Conservation (phyloP, 176 grass and related monocot genomes). For the Bonia amplexicaulis region DNA sequence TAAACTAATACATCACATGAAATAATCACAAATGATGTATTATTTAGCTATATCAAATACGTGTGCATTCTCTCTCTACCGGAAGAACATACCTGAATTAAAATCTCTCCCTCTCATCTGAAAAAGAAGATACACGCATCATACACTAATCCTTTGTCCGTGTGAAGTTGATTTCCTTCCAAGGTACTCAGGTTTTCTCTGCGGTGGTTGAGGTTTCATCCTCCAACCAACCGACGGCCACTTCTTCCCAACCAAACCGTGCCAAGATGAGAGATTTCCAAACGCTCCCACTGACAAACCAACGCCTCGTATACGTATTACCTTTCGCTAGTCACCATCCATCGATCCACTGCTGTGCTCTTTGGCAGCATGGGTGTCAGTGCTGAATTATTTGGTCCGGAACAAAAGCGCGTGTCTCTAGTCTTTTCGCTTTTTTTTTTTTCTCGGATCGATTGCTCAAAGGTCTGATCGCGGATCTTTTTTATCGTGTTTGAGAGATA, state of each 20-base stretch:
- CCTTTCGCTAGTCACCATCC: neutral
- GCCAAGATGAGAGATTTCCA: neutral
- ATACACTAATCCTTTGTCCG: neutral
- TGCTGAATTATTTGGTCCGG: neutral
- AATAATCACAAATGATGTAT: neutral
- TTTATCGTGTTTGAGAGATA: too few relatives aligned
- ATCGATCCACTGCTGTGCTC: neutral
- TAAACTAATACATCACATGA: neutral
- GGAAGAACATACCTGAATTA: neutral
- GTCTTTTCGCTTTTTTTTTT: too few relatives aligned
- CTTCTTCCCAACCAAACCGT: neutral
- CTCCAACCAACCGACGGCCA: conserved; percentile 6
- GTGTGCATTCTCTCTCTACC: neutral
- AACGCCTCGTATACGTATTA: neutral
- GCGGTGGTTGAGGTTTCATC: neutral
- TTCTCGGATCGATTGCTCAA: too few relatives aligned
- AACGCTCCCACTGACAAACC: neutral
- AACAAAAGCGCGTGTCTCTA: neutral
- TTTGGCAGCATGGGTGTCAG: neutral
- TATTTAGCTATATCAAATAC: neutral
- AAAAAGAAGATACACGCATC: neutral
- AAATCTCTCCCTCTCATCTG: neutral
- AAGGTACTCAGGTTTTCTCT: neutral
- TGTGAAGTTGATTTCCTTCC: neutral
- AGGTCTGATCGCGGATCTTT: too few relatives aligned